A percentile compares a stretch with the other conserved stretches of the same genome.
phyloP scores from a whole-genome alignment of 2,329 filamentous ascomycete species.

The Botrytis elliptica region DNA sequence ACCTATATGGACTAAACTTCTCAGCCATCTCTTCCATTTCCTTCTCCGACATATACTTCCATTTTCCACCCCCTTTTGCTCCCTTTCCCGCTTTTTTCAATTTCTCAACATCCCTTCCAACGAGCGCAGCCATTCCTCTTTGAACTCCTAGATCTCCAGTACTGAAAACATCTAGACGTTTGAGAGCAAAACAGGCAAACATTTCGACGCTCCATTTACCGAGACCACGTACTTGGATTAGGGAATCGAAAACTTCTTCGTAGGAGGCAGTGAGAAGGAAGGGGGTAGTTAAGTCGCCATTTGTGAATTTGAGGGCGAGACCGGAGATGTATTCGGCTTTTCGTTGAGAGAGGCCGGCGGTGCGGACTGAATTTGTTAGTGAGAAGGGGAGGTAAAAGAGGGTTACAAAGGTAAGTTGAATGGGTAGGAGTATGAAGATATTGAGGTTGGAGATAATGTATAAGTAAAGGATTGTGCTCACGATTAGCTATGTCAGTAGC shows the following conservation, averaged over 20 bases:
- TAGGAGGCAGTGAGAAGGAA: conserved; percentile 79
- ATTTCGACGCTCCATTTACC: conserved; percentile 94
- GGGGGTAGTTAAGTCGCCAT: conserved; percentile 70
- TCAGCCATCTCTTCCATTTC: conserved; percentile 86
- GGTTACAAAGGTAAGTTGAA: conserved; percentile 59
- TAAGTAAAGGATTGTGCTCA: neutral
- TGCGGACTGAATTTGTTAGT: conserved; percentile 67
- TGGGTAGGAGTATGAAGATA: neutral
- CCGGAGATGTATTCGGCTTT: conserved; percentile 95
- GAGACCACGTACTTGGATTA: conserved; percentile 83
- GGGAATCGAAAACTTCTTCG: conserved; percentile 77
- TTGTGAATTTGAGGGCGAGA: conserved; percentile 75
- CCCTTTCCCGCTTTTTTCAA: conserved; percentile 69
- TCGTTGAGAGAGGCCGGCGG: conserved; percentile 84
- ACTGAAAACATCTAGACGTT: conserved; percentile 90
- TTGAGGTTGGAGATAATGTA: neutral
- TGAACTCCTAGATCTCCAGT: conserved; percentile 92
- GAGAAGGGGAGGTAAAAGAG: conserved; percentile 67
- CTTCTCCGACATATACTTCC: conserved; percentile 95
- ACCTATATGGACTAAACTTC: conserved; percentile 78
- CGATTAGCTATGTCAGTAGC: conserved; percentile 53
- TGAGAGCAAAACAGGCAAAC: conserved; percentile 96
- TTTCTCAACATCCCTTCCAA: conserved; percentile 79
- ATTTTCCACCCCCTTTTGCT: conserved; percentile 61
- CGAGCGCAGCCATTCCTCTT: conserved; percentile 85